phyloP scores from a whole-genome alignment of 129 eudicot genomes.

The Escallonia rubra region DNA sequence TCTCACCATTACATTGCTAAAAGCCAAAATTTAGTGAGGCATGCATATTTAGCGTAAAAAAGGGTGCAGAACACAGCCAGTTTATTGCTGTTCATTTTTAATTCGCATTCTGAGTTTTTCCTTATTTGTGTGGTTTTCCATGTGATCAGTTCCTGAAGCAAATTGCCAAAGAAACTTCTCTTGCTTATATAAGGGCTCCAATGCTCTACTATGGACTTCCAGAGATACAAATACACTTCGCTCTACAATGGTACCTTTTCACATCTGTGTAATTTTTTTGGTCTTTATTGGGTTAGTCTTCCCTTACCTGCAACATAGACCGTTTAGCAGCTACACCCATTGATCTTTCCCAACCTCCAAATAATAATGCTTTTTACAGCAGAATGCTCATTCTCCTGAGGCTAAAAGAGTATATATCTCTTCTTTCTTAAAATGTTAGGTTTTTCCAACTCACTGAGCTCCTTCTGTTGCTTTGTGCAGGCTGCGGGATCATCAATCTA shows the following conservation, averaged over 20 bases:
- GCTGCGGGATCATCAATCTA: constrained; percentile 34
- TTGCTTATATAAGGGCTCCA: constrained; percentile 23
- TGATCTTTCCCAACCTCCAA: too few relatives aligned
- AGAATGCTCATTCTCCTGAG: too few relatives aligned
- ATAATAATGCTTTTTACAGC: too few relatives aligned
- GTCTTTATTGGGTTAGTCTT: too few relatives aligned
- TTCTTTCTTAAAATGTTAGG: background rate
- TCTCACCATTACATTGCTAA: too few relatives aligned
- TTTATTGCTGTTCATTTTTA: background rate
- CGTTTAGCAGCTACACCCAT: too few relatives aligned
- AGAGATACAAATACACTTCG: constrained; percentile 30
- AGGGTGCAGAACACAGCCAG: too few relatives aligned
- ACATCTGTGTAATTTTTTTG: background rate
- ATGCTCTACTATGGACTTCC: constrained; percentile 25
- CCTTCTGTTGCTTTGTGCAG: constrained; percentile 34
- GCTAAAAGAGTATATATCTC: too few relatives aligned
- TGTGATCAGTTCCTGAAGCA: constrained; percentile 27
- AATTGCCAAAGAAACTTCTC: constrained; percentile 23
- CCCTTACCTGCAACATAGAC: too few relatives aligned
- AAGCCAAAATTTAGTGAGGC: too few relatives aligned
- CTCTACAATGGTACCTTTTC: constrained; percentile 29
- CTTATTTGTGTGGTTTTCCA: background rate
- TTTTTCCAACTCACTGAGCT: constrained; percentile 1
- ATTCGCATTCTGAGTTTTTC: background rate
- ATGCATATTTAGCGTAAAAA: too few relatives aligned